phyloP scores from a whole-genome alignment of 148 eudicot genomes.

The Oxyria digyna region DNA sequence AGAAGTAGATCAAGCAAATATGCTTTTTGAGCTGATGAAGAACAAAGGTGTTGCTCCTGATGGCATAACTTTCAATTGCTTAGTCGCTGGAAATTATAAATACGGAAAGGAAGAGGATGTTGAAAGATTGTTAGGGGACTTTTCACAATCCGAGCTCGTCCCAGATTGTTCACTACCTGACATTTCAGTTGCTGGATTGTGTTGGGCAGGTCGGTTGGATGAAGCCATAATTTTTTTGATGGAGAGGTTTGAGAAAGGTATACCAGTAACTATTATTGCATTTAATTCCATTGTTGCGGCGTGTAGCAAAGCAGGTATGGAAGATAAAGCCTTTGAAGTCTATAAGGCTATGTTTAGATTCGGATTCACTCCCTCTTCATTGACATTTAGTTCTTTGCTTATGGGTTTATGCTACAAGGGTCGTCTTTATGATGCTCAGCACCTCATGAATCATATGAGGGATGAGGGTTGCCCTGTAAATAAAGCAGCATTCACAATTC shows the following conservation, averaged over 20 bases:
- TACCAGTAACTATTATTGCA: slow-evolving; percentile 45
- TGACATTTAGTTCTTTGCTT: slow-evolving; percentile 64
- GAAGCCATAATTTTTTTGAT: slow-evolving; percentile 45
- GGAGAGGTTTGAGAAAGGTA: slow-evolving; percentile 62
- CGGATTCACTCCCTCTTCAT: slow-evolving; percentile 60
- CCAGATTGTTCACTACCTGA: slow-evolving; percentile 57
- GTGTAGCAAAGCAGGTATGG: slow-evolving; percentile 49
- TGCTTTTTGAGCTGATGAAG: slow-evolving; percentile 65
- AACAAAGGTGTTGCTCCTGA: slow-evolving; percentile 52
- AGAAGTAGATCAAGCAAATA: slow-evolving; percentile 45
- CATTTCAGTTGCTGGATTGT: slow-evolving; percentile 52
- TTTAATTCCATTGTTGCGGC: slow-evolving; percentile 85
- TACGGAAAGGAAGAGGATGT: slow-evolving; percentile 61
- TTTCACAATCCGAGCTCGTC: slow-evolving; percentile 31
- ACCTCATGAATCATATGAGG: slow-evolving; percentile 55
- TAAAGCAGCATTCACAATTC: slow-evolving; percentile 64
- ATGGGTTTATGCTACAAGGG: slow-evolving; percentile 55
- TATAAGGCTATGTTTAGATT: slow-evolving; percentile 52
- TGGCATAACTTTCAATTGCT: slow-evolving; percentile 67
- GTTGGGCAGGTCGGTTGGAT: slow-evolving; percentile 70
- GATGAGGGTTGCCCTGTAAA: slow-evolving; percentile 50
- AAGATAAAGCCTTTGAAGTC: slow-evolving; percentile 45
- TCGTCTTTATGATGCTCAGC: slow-evolving; percentile 50
- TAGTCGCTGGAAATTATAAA: slow-evolving; percentile 59
- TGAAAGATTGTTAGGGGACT: slow-evolving; percentile 31